Evolutionary conservation across 768 basidiomycete species (phyloP).

Genomic region (Hemileccinum rubropunctum): DNA sequence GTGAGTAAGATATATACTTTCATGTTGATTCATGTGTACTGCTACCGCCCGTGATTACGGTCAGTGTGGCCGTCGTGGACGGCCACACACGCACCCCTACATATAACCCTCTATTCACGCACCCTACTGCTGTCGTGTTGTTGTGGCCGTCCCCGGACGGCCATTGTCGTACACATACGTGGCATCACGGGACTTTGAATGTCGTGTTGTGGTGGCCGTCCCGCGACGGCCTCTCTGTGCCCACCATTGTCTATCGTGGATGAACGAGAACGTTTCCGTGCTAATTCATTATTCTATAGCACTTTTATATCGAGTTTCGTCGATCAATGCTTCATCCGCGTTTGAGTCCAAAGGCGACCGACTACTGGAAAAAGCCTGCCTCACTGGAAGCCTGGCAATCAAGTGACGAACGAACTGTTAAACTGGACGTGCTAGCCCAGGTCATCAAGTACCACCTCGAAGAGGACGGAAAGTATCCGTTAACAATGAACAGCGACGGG

Average conservation of each 20-base stretch:
- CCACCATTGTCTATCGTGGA: too few relatives aligned
- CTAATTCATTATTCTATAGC: background rate
- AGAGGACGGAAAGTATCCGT: background rate
- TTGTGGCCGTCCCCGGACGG: background rate
- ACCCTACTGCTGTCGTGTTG: too few relatives aligned
- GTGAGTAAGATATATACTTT: too few relatives aligned
- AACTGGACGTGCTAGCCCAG: slow-evolving; percentile 4
- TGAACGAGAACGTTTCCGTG: background rate
- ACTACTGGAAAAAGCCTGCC: background rate
- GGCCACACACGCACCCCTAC: too few relatives aligned
- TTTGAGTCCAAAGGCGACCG: background rate
- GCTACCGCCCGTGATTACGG: too few relatives aligned
- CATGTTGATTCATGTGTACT: too few relatives aligned
- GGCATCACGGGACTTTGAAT: too few relatives aligned
- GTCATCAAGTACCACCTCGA: background rate
- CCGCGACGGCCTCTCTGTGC: too few relatives aligned
- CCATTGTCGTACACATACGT: background rate
- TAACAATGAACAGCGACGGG: background rate
- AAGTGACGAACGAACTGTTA: background rate
- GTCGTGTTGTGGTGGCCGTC: too few relatives aligned
- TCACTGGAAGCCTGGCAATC: background rate
- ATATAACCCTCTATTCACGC: too few relatives aligned
- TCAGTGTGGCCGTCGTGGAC: too few relatives aligned
- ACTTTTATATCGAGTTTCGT: slow-evolving; percentile 17
- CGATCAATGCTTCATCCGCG: slow-evolving; percentile 1